A percentile compares a stretch with the other conserved stretches of the same genome.
Conservation (phyloP, 352 stramenopile species). For the Pythium vanterpoolii region DNA sequence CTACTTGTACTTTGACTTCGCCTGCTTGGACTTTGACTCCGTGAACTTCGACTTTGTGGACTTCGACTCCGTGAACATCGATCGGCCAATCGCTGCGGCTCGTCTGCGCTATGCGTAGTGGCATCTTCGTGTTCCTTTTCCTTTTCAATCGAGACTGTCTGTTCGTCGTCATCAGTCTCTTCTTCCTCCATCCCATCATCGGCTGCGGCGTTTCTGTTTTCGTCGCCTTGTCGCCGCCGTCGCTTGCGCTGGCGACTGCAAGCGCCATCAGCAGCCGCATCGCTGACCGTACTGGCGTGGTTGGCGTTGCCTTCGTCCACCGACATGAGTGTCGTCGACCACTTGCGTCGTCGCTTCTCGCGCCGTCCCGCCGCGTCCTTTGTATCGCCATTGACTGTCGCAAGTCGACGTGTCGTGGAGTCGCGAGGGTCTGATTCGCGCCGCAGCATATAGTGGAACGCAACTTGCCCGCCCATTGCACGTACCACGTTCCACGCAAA, state of each 20-base stretch:
- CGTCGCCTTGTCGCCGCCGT: conserved; percentile 8
- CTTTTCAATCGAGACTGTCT: background rate
- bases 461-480: conserved; percentile 45
- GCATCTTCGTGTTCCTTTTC: background rate
- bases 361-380: conserved; percentile 1
- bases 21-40: conserved; percentile 10
- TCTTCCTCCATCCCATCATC: background rate
- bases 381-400: background rate
- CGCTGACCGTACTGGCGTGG: background rate
- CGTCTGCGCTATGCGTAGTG: background rate
- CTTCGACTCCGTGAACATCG: conserved; percentile 12
- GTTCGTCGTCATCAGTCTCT: background rate
- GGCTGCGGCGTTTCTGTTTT: background rate
- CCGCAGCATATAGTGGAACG: conserved; percentile 65
- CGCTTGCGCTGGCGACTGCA: background rate
- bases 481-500: conserved; percentile 67
- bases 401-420: background rate
- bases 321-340: conserved; percentile 58
- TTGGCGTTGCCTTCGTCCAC: conserved; percentile 19
- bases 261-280: background rate
- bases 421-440: conserved; percentile 9
- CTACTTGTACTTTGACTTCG: conserved; percentile 22
- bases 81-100: background rate
- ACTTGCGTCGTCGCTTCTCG: conserved; percentile 62
- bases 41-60: conserved; percentile 4